Evolutionary conservation across 208 protist species (phyloP).

Genomic region (Crithidia sp.): DNA sequence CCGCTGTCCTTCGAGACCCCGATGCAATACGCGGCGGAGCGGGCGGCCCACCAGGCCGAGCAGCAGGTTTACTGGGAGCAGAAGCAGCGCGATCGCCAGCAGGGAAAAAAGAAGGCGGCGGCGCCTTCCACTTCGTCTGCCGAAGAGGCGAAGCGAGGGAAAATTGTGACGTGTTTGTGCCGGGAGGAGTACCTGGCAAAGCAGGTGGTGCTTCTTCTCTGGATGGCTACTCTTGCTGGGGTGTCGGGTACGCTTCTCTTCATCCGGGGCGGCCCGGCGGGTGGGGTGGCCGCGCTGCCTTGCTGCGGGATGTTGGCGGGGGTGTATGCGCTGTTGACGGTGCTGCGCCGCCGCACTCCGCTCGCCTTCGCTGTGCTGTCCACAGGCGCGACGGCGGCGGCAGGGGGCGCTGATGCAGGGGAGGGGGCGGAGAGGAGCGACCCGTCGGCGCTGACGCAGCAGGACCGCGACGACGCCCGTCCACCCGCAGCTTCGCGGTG

Average conservation of each 20-base stretch:
- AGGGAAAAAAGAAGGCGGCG: too few relatives aligned
- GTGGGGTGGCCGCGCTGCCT: constrained; percentile 21
- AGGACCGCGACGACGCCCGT: constrained; percentile 23
- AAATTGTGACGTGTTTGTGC: constrained; percentile 47
- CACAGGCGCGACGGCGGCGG: not conserved
- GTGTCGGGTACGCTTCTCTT: constrained; percentile 29
- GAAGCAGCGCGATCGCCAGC: not conserved
- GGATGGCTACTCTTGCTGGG: constrained; percentile 25
- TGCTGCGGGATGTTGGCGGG: constrained; percentile 27
- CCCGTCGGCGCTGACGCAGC: constrained; percentile 8
- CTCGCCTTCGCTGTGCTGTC: constrained; percentile 16
- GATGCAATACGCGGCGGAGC: constrained; percentile 23
- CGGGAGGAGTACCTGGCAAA: constrained; percentile 69
- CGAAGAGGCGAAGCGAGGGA: constrained; percentile 6
- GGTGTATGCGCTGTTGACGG: constrained; percentile 20
- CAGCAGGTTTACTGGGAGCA: constrained; percentile 15
- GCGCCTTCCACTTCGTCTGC: not conserved
- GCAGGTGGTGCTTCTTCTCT: constrained; percentile 51
- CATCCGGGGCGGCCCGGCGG: constrained; percentile 10
- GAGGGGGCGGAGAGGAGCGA: not conserved
- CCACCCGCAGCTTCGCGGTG: constrained; percentile 34
- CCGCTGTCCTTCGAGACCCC: constrained; percentile 44
- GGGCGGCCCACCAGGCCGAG: constrained; percentile 20
- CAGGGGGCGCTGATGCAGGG: not conserved
- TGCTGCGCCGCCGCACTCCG: constrained; percentile 16